Evolutionary conservation across 169 alveolate species (phyloP), one percentile per base, ranked within the genome.

Genomic region (Toxoplasma gondii): DNA sequence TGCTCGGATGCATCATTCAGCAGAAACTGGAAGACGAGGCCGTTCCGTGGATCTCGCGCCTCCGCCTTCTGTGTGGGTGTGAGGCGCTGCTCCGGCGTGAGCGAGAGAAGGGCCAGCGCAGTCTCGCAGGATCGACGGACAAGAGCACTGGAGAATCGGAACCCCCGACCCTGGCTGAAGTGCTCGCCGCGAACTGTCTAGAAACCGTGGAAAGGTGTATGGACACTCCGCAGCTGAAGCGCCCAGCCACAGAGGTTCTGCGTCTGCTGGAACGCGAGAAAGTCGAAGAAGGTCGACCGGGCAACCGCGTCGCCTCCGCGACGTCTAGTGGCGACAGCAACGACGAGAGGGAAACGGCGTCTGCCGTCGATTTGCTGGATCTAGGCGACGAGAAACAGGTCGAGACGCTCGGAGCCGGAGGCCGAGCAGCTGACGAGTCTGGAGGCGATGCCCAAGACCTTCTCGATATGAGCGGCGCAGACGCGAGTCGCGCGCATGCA

Each of bases 61-160:
- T 82, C 41, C 53, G 90, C 5, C 67, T 82, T 39, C 64, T 82
- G 36, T 10, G 41, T 1, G 90, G 90, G 69, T 82, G 90, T 67
- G 90, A 22, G 67, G 90, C 90, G 34, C 90, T 82, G 90, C 90
- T 82, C 67, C n/a, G 36, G 69, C 64, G 24, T 7, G 90, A 82
- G 67, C 69, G 41, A 34, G 38, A 38, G 45, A 9, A 67, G 12
- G 44, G 84, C 84, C 45, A 44, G 12, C 22, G 84, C 1, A n/a
- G 44, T 36, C 24, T 16, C 84, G 44, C 31, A 9, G 39, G 84
- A 16, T 12, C 1, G n/a, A 44, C 43, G 84, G 17, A 44, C 74
- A 44, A 36, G 45, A 19, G 41, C 22, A 44, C 24, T 1, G 90
- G 19, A n/a, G 84, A 31, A 4, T 41, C 84, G 27, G 27, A n/a